A percentile compares a stretch with the other conserved stretches of the same genome.
Evolutionary conservation across 441 rosid genomes (phyloP).

Genomic region (Dalechampia spathulata): DNA sequence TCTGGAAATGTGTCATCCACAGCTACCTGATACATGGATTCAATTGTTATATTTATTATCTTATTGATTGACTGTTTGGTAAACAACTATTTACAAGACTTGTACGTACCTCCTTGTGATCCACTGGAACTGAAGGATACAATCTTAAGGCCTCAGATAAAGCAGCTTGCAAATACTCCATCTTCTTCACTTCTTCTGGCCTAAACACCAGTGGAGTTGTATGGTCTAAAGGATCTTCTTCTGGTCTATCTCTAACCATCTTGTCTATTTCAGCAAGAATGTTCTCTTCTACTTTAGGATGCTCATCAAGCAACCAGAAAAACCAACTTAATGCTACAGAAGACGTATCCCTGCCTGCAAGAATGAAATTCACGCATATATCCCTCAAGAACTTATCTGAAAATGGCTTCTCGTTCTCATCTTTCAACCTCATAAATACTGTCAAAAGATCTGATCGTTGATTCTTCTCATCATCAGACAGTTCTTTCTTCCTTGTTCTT

Average conservation of each 20-base stretch:
- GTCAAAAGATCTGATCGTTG: conserved; percentile 70
- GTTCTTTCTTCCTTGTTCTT: conserved; percentile 63
- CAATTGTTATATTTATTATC: too few species aligned
- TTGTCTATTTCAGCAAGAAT: conserved; percentile 49
- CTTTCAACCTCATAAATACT: conserved; percentile 51
- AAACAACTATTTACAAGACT: too few species aligned
- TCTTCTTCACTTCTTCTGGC: conserved; percentile 84
- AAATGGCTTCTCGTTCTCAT: conserved; percentile 48
- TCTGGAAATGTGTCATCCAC: conserved; percentile 84
- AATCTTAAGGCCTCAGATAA: conserved; percentile 81
- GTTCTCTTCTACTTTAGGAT: conserved; percentile 53
- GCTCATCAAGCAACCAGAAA: conserved; percentile 71
- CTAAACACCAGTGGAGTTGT: conserved; percentile 33
- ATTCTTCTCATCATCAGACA: conserved; percentile 25
- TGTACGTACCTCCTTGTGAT: conserved; percentile 77
- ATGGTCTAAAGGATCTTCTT: conserved; percentile 13
- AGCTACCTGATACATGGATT: conserved; percentile 45
- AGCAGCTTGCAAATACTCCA: conserved; percentile 93
- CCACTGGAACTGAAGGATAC: conserved; percentile 93
- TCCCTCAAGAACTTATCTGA: conserved; percentile 80
- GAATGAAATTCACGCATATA: conserved; percentile 86
- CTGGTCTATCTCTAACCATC: conserved; percentile 38
- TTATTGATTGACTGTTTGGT: too few species aligned
- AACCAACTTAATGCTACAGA: conserved; percentile 94
- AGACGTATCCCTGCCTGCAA: conserved; percentile 95